Percentiles rank a stretch among this genome's conserved stretches.
These are phyloP conservation scores for Lachancea waltii DNA, from an alignment of 805 yeast species.

Conservation along the genomic window DNA sequence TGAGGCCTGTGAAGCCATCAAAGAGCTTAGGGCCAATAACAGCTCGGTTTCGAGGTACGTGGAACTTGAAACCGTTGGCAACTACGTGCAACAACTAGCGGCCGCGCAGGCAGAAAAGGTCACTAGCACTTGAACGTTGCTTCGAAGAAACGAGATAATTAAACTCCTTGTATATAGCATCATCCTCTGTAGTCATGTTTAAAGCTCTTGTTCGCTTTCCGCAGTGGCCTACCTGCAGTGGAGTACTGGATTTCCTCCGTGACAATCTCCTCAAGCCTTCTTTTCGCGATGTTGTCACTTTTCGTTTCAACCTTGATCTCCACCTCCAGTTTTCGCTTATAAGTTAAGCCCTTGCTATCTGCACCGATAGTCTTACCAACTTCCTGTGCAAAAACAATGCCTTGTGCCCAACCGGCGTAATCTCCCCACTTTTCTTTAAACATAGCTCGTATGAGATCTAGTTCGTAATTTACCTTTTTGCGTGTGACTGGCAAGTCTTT, in stretches of 20 bases:
- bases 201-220: slow-evolving; percentile 7
- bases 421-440: slow-evolving; percentile 74
- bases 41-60: slow-evolving; percentile 29
- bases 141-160: too few species aligned
- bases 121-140: slow-evolving; percentile 4
- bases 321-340: slow-evolving; percentile 17
- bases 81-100: slow-evolving; percentile 26
- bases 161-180: slow-evolving; percentile 5
- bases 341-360: slow-evolving; percentile 32
- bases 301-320: slow-evolving; percentile 3
- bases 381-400: slow-evolving; percentile 86
- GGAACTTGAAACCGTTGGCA: slow-evolving; percentile 33
- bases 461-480: slow-evolving; percentile 30
- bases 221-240: slow-evolving; percentile 24
- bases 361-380: slow-evolving; percentile 69
- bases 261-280: slow-evolving; percentile 1
- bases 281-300: slow-evolving; percentile 5
- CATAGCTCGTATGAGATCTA: slow-evolving; percentile 47
- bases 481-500: slow-evolving; percentile 22
- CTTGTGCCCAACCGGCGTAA: slow-evolving; percentile 98
- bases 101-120: slow-evolving; percentile 14
- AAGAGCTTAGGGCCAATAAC: slow-evolving; percentile 41
- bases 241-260: slow-evolving; percentile 20
- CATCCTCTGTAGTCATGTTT: slow-evolving; percentile 3
- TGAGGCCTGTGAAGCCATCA: slow-evolving; percentile 38